Conservation (phyloP, 768 basidiomycete species). For the Termitomyces sp. region DNA sequence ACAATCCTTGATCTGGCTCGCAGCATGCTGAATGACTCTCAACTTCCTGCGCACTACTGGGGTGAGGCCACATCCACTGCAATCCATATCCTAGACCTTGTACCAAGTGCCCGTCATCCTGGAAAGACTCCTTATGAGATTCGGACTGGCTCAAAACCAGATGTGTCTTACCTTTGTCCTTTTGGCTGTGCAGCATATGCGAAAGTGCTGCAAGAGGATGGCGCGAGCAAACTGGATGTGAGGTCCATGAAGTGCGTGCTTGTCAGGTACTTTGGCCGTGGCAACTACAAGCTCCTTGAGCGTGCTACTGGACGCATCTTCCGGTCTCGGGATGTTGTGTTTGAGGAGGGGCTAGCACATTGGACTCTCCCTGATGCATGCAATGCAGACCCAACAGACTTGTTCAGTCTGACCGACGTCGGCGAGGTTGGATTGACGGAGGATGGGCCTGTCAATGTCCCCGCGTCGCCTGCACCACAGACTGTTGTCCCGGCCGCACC, state of each 20-base stretch:
- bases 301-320: neutral
- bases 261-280: neutral
- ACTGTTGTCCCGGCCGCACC: too few species aligned
- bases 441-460: too few species aligned
- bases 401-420: neutral
- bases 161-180: neutral
- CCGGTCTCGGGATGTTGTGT: neutral
- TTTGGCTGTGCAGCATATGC: neutral
- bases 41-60: too few species aligned
- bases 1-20: too few species aligned
- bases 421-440: too few species aligned
- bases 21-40: too few species aligned
- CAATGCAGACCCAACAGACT: neutral
- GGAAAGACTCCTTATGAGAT: too few species aligned
- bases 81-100: too few species aligned
- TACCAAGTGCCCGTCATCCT: too few species aligned
- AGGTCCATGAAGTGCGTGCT: neutral
- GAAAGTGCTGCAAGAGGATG: neutral
- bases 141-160: neutral
- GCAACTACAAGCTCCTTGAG: neutral
- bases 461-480: too few species aligned
- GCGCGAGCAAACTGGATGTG: neutral
- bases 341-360: neutral
- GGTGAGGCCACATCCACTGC: too few species aligned
- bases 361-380: neutral